Evolutionary conservation across 192 early-diverging fungal species (phyloP).

Genomic region (Kappamyces sp.): DNA sequence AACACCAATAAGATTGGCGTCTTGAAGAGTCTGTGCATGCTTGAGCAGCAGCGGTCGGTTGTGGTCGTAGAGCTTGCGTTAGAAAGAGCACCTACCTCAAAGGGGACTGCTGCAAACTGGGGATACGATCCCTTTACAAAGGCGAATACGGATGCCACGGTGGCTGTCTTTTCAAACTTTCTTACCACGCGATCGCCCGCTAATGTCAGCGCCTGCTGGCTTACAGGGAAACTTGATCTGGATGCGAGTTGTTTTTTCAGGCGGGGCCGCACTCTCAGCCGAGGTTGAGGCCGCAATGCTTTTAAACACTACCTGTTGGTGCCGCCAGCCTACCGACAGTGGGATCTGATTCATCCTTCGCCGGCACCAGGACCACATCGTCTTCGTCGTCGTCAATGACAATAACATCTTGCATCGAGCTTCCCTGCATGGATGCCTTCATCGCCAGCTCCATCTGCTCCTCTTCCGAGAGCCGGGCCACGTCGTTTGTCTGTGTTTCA

Average conservation of each 20-base stretch:
- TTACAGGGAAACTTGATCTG: slow-evolving; percentile 71
- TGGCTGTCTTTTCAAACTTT: slow-evolving; percentile 67
- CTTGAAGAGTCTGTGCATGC: too few relatives aligned
- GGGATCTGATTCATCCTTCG: slow-evolving; percentile 14
- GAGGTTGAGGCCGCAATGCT: slow-evolving; percentile 15
- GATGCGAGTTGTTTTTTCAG: slow-evolving; percentile 64
- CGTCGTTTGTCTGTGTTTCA: slow-evolving; percentile 36
- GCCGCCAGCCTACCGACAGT: slow-evolving; percentile 13
- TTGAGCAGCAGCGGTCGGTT: too few relatives aligned
- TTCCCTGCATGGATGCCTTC: slow-evolving; percentile 55
- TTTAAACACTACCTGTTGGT: slow-evolving; percentile 26
- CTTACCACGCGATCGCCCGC: slow-evolving; percentile 73
- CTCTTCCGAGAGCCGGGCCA: slow-evolving; percentile 78
- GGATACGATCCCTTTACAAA: slow-evolving; percentile 70
- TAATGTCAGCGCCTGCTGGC: slow-evolving; percentile 8
- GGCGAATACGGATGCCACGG: slow-evolving; percentile 73
- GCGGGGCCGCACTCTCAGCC: slow-evolving; percentile 34
- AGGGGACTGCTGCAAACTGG: slow-evolving; percentile 52
- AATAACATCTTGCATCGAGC: slow-evolving; percentile 20
- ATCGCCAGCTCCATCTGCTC: slow-evolving; percentile 83
- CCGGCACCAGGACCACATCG: slow-evolving; percentile 19
- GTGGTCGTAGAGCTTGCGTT: too few relatives aligned
- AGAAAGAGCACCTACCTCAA: slow-evolving; percentile 53
- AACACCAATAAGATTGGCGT: too few relatives aligned
- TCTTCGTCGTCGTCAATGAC: slow-evolving; percentile 26